A percentile compares a stretch with the other conserved stretches of the same genome.
These are phyloP conservation scores for Lumnitzera racemosa DNA, from an alignment of 345 rosid genomes.

Conservation along the genomic window DNA sequence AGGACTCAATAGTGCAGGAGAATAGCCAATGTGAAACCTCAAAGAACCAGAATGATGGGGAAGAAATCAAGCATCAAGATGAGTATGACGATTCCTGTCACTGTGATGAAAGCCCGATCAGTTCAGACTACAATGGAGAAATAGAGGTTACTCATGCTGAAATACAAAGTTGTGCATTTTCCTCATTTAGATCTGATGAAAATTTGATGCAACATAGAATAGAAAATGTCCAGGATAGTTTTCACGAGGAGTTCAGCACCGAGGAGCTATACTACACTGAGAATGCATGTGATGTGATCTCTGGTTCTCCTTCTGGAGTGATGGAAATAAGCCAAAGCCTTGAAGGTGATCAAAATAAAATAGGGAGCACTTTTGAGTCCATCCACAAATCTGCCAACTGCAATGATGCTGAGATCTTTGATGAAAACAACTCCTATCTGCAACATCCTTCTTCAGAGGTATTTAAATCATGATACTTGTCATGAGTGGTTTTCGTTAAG, in stretches of 20 bases:
- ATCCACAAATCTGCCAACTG: neutral
- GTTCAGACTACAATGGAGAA: constrained; percentile 30
- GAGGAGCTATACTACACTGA: constrained; percentile 20
- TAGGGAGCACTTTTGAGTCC: constrained; percentile 5
- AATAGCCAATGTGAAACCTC: constrained; percentile 21
- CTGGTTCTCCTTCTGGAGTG: constrained; percentile 5
- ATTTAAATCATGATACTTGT: neutral
- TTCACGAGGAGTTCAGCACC: neutral
- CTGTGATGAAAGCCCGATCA: constrained; percentile 40
- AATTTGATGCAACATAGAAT: constrained; percentile 5
- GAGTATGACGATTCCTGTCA: constrained; percentile 19
- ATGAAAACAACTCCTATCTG: constrained; percentile 9
- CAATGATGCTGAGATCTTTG: neutral
- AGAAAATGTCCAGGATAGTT: no score
- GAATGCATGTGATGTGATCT: constrained; percentile 7
- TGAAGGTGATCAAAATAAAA: constrained; percentile 7
- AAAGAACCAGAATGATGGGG: constrained; percentile 13
- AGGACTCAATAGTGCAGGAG: constrained; percentile 27
- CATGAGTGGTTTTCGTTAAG: neutral
- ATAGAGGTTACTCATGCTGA: constrained; percentile 1
- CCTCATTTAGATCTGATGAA: constrained; percentile 17
- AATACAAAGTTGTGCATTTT: constrained; percentile 20
- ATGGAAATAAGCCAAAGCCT: constrained; percentile 9
- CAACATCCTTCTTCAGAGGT: constrained; percentile 30
- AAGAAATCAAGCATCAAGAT: constrained; percentile 17